Evolutionary conservation across 1,284 basidiomycete genomes (phyloP).

Genomic region (Jaminaea rosea): DNA sequence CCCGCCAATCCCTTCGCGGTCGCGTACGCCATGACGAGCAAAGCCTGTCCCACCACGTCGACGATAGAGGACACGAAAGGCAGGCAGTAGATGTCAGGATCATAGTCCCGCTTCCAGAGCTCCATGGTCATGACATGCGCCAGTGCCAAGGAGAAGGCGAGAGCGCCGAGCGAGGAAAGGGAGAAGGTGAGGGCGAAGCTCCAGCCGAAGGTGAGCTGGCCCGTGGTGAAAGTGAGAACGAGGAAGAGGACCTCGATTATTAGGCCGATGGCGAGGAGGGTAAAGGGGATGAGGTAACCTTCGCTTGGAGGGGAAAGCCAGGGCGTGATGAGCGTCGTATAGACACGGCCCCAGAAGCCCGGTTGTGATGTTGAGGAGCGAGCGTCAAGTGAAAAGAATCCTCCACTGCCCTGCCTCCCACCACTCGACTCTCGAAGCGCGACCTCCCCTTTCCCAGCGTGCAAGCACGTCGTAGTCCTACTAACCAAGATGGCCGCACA

Average conservation of each 20-base stretch:
- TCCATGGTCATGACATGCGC: constrained; percentile 65
- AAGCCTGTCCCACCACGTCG: constrained; percentile 79
- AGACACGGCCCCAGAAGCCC: background rate
- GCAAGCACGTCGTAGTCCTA: constrained; percentile 74
- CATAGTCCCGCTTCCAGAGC: constrained; percentile 71
- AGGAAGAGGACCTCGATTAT: constrained; percentile 30
- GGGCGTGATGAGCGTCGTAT: background rate
- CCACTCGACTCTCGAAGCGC: background rate
- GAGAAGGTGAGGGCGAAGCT: constrained; percentile 24
- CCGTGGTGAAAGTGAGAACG: constrained; percentile 17
- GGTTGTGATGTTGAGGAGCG: too few species aligned
- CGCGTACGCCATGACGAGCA: constrained; percentile 56
- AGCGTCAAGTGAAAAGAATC: background rate
- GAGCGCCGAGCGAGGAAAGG: constrained; percentile 6
- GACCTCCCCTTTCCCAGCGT: constrained; percentile 48
- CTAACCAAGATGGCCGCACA: constrained; percentile 87
- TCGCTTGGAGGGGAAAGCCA: constrained; percentile 21
- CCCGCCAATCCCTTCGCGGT: constrained; percentile 48
- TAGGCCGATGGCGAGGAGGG: constrained; percentile 25
- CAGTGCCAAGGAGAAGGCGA: constrained; percentile 57
- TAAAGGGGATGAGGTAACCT: constrained; percentile 34
- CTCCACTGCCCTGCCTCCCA: background rate
- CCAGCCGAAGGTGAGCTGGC: constrained; percentile 34
- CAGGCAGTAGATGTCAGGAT: constrained; percentile 82
- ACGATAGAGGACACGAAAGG: constrained; percentile 82